Percentiles rank a stretch among this genome's conserved stretches.
Evolutionary conservation across 257 asterid species (phyloP).

Genomic region (Solanum neorickii): DNA sequence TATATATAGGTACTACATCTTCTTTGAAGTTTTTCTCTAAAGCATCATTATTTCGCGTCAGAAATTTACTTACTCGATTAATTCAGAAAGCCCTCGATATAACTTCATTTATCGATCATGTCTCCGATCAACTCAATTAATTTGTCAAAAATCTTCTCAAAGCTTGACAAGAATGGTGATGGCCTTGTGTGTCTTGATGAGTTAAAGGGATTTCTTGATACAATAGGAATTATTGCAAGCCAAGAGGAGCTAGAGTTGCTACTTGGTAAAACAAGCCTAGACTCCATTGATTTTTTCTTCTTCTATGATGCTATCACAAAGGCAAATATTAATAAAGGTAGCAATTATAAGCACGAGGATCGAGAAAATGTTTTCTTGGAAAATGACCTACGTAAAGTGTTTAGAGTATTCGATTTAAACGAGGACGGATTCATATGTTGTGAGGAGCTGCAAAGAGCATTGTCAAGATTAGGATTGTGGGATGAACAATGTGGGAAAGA

Average conservation of each 20-base stretch:
- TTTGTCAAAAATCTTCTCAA: constrained; percentile 12
- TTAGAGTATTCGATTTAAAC: constrained; percentile 14
- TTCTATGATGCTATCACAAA: constrained; percentile 12
- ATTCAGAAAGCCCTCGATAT: background rate
- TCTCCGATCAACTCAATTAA: constrained; percentile 2
- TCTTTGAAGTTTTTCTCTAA: background rate
- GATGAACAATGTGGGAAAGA: constrained; percentile 15
- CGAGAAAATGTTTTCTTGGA: background rate
- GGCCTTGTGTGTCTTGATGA: constrained; percentile 21
- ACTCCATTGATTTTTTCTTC: constrained; percentile 17
- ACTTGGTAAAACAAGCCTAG: constrained; percentile 10
- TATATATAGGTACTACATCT: background rate
- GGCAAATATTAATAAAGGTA: background rate
- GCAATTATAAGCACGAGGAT: background rate
- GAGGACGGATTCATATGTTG: constrained; percentile 26
- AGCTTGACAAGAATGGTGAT: constrained; percentile 18
- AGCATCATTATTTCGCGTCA: no score
- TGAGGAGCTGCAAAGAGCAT: constrained; percentile 14
- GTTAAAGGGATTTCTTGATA: constrained; percentile 13
- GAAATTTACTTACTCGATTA: background rate
- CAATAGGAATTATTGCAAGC: constrained; percentile 6
- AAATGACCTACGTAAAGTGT: constrained; percentile 10
- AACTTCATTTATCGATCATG: background rate
- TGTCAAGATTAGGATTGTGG: constrained; percentile 23
- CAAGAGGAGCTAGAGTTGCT: constrained; percentile 13